A percentile compares a stretch with the other conserved stretches of the same genome.
Evolutionary conservation across 2,329 filamentous ascomycete genomes (phyloP).

Genomic region (Coniochaeta sp.): DNA sequence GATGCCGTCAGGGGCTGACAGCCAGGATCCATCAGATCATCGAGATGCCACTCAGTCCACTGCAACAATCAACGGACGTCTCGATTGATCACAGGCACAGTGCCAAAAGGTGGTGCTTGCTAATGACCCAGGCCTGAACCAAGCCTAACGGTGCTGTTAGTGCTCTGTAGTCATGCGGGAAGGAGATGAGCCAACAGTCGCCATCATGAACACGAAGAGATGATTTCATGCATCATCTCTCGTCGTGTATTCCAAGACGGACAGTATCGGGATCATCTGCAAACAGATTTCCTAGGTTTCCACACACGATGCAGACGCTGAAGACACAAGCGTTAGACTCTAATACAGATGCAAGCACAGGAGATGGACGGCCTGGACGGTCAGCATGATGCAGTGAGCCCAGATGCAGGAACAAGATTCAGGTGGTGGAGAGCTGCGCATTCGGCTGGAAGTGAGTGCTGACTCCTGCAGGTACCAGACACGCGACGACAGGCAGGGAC

Average conservation of each 20-base stretch:
- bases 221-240: neutral
- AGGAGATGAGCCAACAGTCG: neutral
- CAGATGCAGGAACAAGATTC: neutral
- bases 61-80: neutral
- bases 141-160: neutral
- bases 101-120: neutral
- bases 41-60: neutral
- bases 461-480: neutral
- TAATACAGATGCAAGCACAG: too few relatives aligned
- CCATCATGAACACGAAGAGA: neutral
- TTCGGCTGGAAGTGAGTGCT: neutral
- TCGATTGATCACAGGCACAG: neutral
- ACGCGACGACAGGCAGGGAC: neutral
- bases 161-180: neutral
- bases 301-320: too few relatives aligned
- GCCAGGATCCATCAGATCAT: too few relatives aligned
- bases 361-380: too few relatives aligned
- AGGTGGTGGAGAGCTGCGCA: neutral
- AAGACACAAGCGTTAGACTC: too few relatives aligned
- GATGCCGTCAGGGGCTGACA: neutral
- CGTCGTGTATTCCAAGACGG: neutral
- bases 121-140: neutral
- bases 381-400: too few relatives aligned
- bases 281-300: too few relatives aligned
- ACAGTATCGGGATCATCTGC: neutral